Conservation (phyloP, 345 rosid genomes). For the Excoecaria agallocha region DNA sequence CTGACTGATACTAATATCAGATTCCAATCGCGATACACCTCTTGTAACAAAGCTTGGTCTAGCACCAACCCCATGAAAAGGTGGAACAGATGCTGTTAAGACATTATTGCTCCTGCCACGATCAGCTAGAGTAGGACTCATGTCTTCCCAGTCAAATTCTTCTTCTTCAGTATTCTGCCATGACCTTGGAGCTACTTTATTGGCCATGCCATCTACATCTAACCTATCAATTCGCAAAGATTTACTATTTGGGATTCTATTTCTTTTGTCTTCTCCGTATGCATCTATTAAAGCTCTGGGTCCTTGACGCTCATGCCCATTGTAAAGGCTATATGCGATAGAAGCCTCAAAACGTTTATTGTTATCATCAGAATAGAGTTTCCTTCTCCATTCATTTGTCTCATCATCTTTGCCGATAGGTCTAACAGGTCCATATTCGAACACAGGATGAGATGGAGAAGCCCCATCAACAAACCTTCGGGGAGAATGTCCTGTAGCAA, state of each 20-base stretch:
- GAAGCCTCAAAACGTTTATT: constrained; percentile 38
- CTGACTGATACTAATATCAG: constrained; percentile 42
- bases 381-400: constrained; percentile 56
- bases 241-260: constrained; percentile 42
- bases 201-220: constrained; percentile 53
- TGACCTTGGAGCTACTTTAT: constrained; percentile 51
- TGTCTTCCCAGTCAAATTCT: constrained; percentile 99
- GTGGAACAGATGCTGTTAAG: constrained; percentile 45
- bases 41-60: constrained; percentile 49
- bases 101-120: constrained; percentile 48
- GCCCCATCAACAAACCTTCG: constrained; percentile 56
- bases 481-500: constrained; percentile 48
- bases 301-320: constrained; percentile 59
- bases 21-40: constrained; percentile 33
- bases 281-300: constrained; percentile 96
- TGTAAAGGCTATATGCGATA: constrained; percentile 35
- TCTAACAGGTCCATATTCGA: constrained; percentile 57
- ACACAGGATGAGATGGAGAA: constrained; percentile 55
- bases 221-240: constrained; percentile 41
- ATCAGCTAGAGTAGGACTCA: constrained; percentile 83
- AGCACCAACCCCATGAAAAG: constrained; percentile 42
- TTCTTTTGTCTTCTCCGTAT: constrained; percentile 82
- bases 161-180: constrained; percentile 99
- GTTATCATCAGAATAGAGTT: constrained; percentile 43
- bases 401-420: constrained; percentile 50